A percentile compares a stretch with the other conserved stretches of the same genome.
Evolutionary conservation across 2,329 filamentous ascomycete genomes (phyloP).

Genomic region (Colletotrichum horii): DNA sequence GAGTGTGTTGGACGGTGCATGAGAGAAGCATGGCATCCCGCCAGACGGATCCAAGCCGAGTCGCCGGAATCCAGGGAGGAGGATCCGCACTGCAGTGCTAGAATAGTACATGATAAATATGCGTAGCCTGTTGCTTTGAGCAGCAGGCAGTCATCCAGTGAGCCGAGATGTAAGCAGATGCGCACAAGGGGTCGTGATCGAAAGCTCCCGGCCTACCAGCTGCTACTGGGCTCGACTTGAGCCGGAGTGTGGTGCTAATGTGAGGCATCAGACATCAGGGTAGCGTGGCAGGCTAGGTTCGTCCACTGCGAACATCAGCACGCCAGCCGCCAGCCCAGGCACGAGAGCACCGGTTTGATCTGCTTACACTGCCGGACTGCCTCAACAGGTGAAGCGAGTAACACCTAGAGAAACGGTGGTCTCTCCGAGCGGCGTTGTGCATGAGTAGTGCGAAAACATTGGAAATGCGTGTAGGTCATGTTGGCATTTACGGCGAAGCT

Average conservation of each 20-base stretch:
- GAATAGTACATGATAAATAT: neutral
- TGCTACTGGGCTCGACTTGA: neutral
- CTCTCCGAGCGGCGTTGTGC: neutral
- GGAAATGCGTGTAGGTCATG: neutral
- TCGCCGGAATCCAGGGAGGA: neutral
- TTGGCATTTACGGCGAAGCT: neutral
- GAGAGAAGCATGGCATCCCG: neutral
- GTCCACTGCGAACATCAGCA: constrained; percentile 5
- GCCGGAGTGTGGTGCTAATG: neutral
- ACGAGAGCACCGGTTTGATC: neutral
- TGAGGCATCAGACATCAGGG: neutral
- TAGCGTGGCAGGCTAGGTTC: constrained; percentile 8
- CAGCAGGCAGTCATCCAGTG: neutral
- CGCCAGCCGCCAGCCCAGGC: neutral
- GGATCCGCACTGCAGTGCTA: neutral
- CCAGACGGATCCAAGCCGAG: constrained; percentile 8
- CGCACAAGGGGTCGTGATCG: neutral
- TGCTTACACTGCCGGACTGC: neutral
- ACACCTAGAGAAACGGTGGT: neutral
- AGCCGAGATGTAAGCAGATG: neutral
- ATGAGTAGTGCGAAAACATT: neutral
- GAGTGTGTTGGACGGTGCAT: neutral
- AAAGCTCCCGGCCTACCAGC: neutral
- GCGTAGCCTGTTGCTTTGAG: neutral
- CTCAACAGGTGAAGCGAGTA: neutral